phyloP scores from a whole-genome alignment of 106 monocot genomes.

The Platanthera guangdongensis region DNA sequence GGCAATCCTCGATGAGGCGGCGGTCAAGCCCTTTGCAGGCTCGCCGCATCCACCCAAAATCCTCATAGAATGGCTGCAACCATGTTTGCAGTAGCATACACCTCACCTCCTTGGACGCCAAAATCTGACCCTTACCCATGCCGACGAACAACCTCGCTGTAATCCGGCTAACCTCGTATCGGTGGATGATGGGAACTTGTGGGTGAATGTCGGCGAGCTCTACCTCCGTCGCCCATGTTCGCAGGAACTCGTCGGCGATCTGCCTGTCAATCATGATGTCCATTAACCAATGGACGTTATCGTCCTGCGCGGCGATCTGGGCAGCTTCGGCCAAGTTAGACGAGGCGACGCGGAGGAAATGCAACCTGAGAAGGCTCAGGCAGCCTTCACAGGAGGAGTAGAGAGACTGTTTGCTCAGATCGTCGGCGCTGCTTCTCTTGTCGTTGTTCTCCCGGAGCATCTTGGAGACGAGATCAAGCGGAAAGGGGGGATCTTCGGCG shows the following conservation, averaged over 20 bases:
- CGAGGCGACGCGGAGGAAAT: conserved; percentile 37
- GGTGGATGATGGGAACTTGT: conserved; percentile 55
- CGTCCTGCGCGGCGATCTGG: conserved; percentile 75
- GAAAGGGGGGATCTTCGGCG: no score
- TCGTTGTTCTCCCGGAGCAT: conserved; percentile 79
- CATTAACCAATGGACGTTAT: conserved; percentile 86
- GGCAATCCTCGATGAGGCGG: conserved; percentile 76
- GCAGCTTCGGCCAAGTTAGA: conserved; percentile 33
- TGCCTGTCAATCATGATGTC: conserved; percentile 84
- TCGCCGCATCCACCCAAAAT: conserved; percentile 96
- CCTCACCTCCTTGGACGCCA: conserved; percentile 69
- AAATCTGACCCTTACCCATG: conserved; percentile 78
- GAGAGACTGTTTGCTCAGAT: conserved; percentile 75
- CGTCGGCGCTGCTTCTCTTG: conserved; percentile 11
- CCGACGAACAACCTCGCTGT: conserved; percentile 78
- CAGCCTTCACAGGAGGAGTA: conserved; percentile 69
- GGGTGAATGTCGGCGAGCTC: conserved; percentile 60
- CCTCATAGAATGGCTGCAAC: conserved; percentile 91
- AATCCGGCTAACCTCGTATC: conserved; percentile 80
- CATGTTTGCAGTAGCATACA: conserved; percentile 67
- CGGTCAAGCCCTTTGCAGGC: conserved; percentile 84
- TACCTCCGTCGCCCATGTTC: conserved; percentile 54
- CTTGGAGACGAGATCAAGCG: conserved; percentile 85
- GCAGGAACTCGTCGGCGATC: conserved; percentile 76
- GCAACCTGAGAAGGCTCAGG: conserved; percentile 41